Evolutionary conservation across 106 monocot genomes (phyloP).

Genomic region (Amphibolis antarctica): DNA sequence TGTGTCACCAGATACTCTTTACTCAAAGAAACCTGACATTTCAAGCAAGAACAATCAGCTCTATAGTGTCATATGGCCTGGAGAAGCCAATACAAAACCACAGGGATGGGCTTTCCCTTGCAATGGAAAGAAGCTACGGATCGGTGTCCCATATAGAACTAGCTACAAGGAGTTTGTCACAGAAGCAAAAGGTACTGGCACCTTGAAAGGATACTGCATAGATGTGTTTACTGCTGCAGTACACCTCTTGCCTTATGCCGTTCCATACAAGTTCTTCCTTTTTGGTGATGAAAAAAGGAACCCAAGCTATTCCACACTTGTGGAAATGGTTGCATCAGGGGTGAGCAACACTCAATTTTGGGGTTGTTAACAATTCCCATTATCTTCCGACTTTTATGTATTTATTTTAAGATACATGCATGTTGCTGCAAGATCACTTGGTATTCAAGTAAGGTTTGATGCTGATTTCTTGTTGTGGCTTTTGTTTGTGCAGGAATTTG

Average conservation of each 20-base stretch:
- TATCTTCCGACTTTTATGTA: too few relatives aligned
- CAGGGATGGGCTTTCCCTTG: slow-evolving; percentile 73
- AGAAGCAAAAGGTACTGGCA: slow-evolving; percentile 8
- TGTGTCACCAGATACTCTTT: slow-evolving; percentile 35
- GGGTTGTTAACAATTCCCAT: neutral
- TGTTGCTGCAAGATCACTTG: neutral
- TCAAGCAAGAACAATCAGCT: slow-evolving; percentile 30
- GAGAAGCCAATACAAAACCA: slow-evolving; percentile 31
- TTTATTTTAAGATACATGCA: neutral
- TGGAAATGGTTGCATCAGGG: slow-evolving; percentile 33
- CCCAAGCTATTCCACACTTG: slow-evolving; percentile 42
- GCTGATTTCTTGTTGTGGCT: neutral
- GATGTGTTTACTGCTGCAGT: slow-evolving; percentile 71
- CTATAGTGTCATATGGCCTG: slow-evolving; percentile 55
- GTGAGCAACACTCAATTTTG: slow-evolving; percentile 32
- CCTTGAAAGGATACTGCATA: slow-evolving; percentile 43
- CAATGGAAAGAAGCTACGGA: slow-evolving; percentile 43
- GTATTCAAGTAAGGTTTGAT: neutral
- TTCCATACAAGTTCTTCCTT: slow-evolving; percentile 41
- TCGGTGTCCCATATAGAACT: slow-evolving; percentile 49
- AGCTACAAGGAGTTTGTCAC: slow-evolving; percentile 44
- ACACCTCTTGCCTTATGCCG: slow-evolving; percentile 53
- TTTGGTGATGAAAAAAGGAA: slow-evolving; percentile 56
- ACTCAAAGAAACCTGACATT: slow-evolving; percentile 26
- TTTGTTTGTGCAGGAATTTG: slow-evolving; percentile 34